Base-by-base conservation (phyloP, 139 green algal species). In the Asterochloris erici region DNA sequence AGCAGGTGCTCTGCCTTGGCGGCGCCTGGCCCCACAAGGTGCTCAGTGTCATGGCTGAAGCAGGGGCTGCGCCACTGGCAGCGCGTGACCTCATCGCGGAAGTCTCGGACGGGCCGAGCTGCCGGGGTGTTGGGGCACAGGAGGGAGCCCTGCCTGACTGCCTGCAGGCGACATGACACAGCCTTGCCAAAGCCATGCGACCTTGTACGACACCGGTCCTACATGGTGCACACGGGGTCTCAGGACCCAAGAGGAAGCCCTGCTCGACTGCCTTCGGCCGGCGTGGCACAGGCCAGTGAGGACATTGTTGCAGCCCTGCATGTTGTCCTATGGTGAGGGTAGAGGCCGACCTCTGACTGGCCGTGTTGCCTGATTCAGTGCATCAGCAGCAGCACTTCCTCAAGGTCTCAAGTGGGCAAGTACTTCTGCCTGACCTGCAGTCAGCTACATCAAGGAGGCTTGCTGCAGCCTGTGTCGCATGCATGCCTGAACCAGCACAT, bases 41-140 rank as follows among this genome's bases (percentile, higher is more conserved):
- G 89, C 81, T 96, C 93, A 27, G 71, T 74, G 85, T 96, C 91
- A n/a, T 63, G 70, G 24, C 74, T 93, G 79, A 95, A 93, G 73
- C 69, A 85, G 11, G 84, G 88, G 4, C 24, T 77, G 6, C 74
- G 81, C 90, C 91, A 96, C 28, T 73, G 69, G 21, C 71, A 84
- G 23, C 86, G 85, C 83, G 95, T 90, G 27, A 95, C 91, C 1
- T 83, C 84, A 78, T 97, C 92, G 27, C 88, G 83, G 81, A 94
- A 95, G 60, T 95, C 90, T 14, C 84, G 76, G 63, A 85, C 60
- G 26, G 62, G 77, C n/a, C 54, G 26, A 79, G 88, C 78, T 71
- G 85, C 47, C 28, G 81, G 80, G 79, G 23, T 29, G 63, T 79
- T 54, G 27, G n/a, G 63, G 68, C 84, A 63, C 68, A 90, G 74